Percentiles rank a stretch among this genome's conserved stretches.
phyloP scores from a whole-genome alignment of 2,329 filamentous ascomycete species.

The Ceratocystis diversiconidia region DNA sequence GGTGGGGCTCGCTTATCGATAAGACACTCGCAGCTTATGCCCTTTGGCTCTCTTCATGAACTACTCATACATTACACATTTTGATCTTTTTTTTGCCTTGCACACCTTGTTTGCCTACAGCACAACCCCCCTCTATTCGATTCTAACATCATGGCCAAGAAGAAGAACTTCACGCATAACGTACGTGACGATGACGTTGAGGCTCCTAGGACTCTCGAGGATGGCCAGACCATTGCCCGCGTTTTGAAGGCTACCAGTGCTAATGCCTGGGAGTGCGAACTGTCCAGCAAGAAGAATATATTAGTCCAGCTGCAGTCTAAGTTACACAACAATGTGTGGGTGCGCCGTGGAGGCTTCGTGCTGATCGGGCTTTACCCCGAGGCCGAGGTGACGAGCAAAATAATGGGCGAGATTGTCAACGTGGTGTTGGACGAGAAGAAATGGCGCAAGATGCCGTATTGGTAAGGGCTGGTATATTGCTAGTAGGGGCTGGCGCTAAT shows the following conservation, averaged over 20 bases:
- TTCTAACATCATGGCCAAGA: conserved; percentile 13
- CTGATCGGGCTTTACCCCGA: conserved; percentile 56
- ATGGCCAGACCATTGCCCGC: conserved; percentile 55
- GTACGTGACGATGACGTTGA: conserved; percentile 16
- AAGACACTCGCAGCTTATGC: conserved; percentile 2
- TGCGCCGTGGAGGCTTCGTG: conserved; percentile 78
- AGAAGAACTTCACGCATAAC: conserved; percentile 17
- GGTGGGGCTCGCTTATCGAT: conserved; percentile 16
- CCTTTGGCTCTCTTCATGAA: not conserved
- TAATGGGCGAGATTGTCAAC: conserved; percentile 81
- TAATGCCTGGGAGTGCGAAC: conserved; percentile 67
- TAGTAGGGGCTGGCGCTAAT: not conserved
- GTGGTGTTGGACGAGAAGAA: conserved; percentile 80
- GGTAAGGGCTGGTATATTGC: conserved; percentile 36
- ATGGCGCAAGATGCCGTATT: conserved; percentile 82
- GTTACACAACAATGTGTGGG: conserved; percentile 88
- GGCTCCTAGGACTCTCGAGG: conserved; percentile 7
- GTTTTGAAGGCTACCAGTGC: conserved; percentile 76
- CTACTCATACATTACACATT: not conserved
- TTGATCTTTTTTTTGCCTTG: not conserved
- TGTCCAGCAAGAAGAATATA: conserved; percentile 50
- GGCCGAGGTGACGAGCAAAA: conserved; percentile 58
- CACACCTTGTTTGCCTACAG: not conserved
- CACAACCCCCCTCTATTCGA: not conserved
- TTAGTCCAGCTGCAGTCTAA: conserved; percentile 69